Base-by-base conservation (phyloP, 106 monocot genomes). In the Ottelia alismoides region DNA sequence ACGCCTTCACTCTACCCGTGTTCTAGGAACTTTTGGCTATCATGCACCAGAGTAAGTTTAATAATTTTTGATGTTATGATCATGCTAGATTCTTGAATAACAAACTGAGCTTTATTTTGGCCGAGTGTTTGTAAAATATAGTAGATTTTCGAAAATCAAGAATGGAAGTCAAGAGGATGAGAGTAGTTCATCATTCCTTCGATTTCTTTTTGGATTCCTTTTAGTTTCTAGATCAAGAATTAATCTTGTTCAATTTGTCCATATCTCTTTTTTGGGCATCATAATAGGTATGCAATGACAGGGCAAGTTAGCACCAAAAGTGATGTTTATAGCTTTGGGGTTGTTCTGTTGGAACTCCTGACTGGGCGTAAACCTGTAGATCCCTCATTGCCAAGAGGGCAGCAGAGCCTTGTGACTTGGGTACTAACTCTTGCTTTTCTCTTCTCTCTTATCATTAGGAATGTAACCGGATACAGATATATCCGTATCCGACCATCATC, bases 401-500 rank as follows among this genome's bases (percentile, higher is more conserved):
- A 92, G 45, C 92, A 92, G 56, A 92, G 86, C 53, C 86, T 92
- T 58, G 86, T 92, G 62, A 87, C 92, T 66, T 92, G 92, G 92
- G 92, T 92, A 84, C 57, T n/a, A n/a, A n/a, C n/a, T n/a, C n/a
- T n/a, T n/a, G n/a, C n/a, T n/a, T n/a, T n/a, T n/a, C n/a, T n/a
- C n/a, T n/a, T n/a, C n/a, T n/a, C n/a, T n/a, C n/a, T n/a, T n/a
- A n/a, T n/a, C n/a, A n/a, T n/a, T n/a, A n/a, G n/a, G n/a, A n/a
- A n/a, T n/a, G n/a, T n/a, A n/a, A n/a, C n/a, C n/a, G n/a, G n/a
- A n/a, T n/a, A n/a, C n/a, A n/a, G n/a, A n/a, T n/a, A n/a, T n/a
- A n/a, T n/a, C n/a, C n/a, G n/a, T n/a, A n/a, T n/a, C n/a, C n/a
- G n/a, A n/a, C n/a, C n/a, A n/a, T n/a, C n/a, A n/a, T n/a, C n/a